Evolutionary conservation across 306 rosid genomes (phyloP).

Genomic region (Abrus pulchellus): DNA sequence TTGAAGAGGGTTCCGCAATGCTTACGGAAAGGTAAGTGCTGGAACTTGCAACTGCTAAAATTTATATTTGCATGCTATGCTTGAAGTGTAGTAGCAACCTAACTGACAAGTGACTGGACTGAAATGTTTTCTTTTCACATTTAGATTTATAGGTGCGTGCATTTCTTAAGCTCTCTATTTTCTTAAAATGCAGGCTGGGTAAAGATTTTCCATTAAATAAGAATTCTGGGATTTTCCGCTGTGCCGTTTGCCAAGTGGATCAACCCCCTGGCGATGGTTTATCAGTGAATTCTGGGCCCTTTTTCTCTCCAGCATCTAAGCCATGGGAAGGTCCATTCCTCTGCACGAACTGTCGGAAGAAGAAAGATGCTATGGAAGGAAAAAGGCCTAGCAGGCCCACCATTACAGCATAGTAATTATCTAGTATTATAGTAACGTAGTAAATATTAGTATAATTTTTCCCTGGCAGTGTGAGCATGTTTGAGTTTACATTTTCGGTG

Average conservation of each 20-base stretch:
- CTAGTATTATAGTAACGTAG: conserved; percentile 54
- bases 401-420: conserved; percentile 65
- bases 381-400: conserved; percentile 77
- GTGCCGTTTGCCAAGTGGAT: conserved; percentile 96
- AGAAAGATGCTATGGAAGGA: conserved; percentile 99
- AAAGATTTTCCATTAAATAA: conserved; percentile 72
- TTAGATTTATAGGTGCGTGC: background rate
- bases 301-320: conserved; percentile 83
- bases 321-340: conserved; percentile 98
- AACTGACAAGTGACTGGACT: conserved; percentile 32
- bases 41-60: background rate
- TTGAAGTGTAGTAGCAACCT: conserved; percentile 21
- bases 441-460: conserved; percentile 65
- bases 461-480: conserved; percentile 86
- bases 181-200: conserved; percentile 79
- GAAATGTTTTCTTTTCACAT: conserved; percentile 7
- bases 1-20: conserved; percentile 99
- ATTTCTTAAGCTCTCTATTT: conserved; percentile 29
- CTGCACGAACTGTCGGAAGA: conserved; percentile 79
- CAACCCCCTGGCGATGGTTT: conserved; percentile 82
- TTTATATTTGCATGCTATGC: background rate
- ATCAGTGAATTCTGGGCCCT: conserved; percentile 83
- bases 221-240: conserved; percentile 81
- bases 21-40: conserved; percentile 83
- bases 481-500: conserved; percentile 57